Evolutionary conservation across 371 early-diverging fungal genomes (phyloP), one percentile per base, ranked within the genome.

Genomic region (Actinomortierella ambigua): DNA sequence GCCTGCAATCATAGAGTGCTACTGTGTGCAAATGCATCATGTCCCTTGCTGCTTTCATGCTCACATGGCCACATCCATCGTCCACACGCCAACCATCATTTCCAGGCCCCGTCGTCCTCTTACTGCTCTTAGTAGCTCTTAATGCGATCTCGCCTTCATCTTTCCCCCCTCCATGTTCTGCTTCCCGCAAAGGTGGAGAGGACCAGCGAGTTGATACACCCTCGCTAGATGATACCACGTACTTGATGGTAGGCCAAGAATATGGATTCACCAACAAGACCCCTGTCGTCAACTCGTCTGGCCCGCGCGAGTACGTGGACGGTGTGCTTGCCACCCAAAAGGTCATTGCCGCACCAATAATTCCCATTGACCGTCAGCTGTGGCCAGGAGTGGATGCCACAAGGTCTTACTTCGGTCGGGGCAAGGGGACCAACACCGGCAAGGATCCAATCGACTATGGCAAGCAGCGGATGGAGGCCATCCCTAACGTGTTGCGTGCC

Each of bases 201-300:
- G 61, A 65, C 28, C 65, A 70, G 23, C 67, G 75, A n/a, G 67
- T 63, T 47, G 75, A 73, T 51, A 50, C 59, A 49, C 75, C 75
- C 28, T 67, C 67, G 61, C 53, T 59, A n/a, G 48, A 61, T 47
- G 61, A 67, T 18, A 63, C 57, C 23, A 24, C 48, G 2, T 51
- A 57, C 0, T 57, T 52, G 1, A 51, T 73, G 11, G 24, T 28
- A n/a, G 75, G 75, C 1, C 57, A 57, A 17, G 55, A 63, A 6
- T 73, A 52, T 53, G 57, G 43, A 8, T 73, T 60, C 28, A 73
- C 75, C 1, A 17, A 51, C 3, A 53, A 53, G 15, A 73, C 75
- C 4, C 67, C 67, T 3, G 63, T 73, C 20, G 67, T 63, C 8
- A 34, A 7, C 13, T 50, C 67, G 13, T 5, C 17, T 0, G 48